These are phyloP conservation scores for Aspergillus felis DNA, from an alignment of 2,329 filamentous ascomycete species.

Conservation along the genomic window DNA sequence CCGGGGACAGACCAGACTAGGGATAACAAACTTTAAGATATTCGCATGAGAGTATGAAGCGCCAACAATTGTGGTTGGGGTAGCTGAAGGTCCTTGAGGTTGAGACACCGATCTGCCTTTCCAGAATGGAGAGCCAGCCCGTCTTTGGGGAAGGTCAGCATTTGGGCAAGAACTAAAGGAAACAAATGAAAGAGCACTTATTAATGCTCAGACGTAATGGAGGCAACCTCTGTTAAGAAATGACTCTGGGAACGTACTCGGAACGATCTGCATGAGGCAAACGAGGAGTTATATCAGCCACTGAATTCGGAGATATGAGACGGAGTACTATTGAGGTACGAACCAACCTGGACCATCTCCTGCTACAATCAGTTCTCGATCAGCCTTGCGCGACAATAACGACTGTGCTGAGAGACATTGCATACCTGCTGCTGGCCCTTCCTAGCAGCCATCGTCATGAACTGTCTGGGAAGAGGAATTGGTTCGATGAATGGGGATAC, in stretches of 20 bases:
- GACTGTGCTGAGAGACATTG: background rate
- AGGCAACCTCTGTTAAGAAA: background rate
- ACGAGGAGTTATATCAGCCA: conserved; percentile 20
- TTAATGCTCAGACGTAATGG: background rate
- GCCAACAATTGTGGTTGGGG: conserved; percentile 75
- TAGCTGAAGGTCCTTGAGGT: conserved; percentile 55
- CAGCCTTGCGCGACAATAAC: background rate
- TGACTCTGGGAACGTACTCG: conserved; percentile 31
- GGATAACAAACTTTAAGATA: conserved; percentile 67
- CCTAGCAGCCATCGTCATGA: conserved; percentile 33
- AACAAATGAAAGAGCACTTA: conserved; percentile 1
- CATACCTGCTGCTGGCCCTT: conserved; percentile 69
- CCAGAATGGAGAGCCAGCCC: conserved; percentile 89
- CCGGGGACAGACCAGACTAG: conserved; percentile 9
- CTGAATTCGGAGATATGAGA: conserved; percentile 7
- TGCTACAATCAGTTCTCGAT: conserved; percentile 35
- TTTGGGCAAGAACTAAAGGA: conserved; percentile 1
- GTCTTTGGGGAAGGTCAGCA: conserved; percentile 41
- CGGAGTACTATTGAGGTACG: conserved; percentile 43
- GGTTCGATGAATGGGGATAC: conserved; percentile 11
- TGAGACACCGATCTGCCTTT: conserved; percentile 53
- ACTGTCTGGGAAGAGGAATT: conserved; percentile 11
- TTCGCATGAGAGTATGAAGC: conserved; percentile 96
- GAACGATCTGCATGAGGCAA: conserved; percentile 32
- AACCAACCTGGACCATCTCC: conserved; percentile 99